Base-by-base conservation (phyloP, 2,329 filamentous ascomycete genomes). In the Thielaviopsis cerberus region DNA sequence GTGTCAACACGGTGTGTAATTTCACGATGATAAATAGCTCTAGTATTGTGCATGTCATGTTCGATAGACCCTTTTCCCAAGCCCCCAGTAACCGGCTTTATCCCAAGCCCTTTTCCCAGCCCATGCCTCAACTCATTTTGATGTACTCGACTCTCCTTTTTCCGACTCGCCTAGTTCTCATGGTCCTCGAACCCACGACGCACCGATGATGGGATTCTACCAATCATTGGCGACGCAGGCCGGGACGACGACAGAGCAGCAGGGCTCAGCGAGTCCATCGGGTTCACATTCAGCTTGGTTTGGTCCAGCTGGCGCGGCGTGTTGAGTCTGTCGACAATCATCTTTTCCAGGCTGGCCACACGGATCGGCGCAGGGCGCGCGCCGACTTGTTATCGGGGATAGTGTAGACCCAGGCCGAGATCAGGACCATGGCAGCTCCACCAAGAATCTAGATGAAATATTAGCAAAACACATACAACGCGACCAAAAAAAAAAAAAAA, bases 371-470 rank as follows among this genome's bases (percentile, higher is more conserved):
- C 73, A 23, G 86, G 81, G 17, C 82, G 50, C 64, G 64, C 6
- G 64, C 61, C 57, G 75, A 72, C 57, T 78, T 75, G 22, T 76
- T 73, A 62, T 88, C 80, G 0, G 81, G 57, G 5, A 78, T 77
- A 61, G 81, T 88, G 73, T 95, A 96, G 17, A 96, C 75, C 68
- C 89, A 96, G 1, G 88, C 94, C 2, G 90, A 85, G 50, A 80
- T 76, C 0, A 96, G 72, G 8, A 97, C 90, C 54, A 92, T 73
- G 11, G 76, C 74, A 0, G 90, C 90, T 57, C 92, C 92, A 54
- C 88, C 61, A 41, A 94, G 66, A 68, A 94, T 95, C 90, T 96
- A 7, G 20, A 34, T 59, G 30, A 26, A n/a, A 11, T 25, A 15
- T 27, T 37, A 53, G 24, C 34, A 13, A 45, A 15, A n/a, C 54